phyloP scores from a whole-genome alignment of 345 rosid genomes.

The Eucalyptus guilfoylei region DNA sequence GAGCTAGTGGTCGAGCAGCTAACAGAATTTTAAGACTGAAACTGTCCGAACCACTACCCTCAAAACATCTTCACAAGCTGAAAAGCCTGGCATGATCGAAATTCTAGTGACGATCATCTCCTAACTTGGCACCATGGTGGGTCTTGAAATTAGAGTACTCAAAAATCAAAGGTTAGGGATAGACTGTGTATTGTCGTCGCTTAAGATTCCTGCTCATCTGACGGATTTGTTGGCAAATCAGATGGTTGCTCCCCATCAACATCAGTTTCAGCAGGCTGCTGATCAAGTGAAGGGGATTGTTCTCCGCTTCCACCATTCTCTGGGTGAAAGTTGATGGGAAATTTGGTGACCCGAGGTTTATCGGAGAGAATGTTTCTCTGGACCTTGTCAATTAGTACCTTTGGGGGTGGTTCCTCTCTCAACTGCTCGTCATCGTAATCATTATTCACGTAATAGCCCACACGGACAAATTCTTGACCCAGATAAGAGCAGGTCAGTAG shows the following conservation, averaged over 20 bases:
- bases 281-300: constrained; percentile 20
- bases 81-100: not conserved
- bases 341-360: constrained; percentile 91
- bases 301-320: constrained; percentile 33
- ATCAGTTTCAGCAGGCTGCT: constrained; percentile 24
- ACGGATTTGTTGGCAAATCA: constrained; percentile 7
- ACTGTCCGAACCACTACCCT: not conserved
- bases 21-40: not conserved
- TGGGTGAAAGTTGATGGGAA: constrained; percentile 89
- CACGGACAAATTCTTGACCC: constrained; percentile 81
- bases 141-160: not conserved
- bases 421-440: constrained; percentile 86
- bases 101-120: not conserved
- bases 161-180: not conserved
- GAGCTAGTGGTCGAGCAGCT: not conserved
- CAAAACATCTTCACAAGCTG: not conserved
- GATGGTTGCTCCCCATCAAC: constrained; percentile 12
- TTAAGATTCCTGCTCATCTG: constrained; percentile 21
- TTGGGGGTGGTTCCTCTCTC: constrained; percentile 81
- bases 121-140: not conserved
- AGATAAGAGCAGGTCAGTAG: constrained; percentile 76
- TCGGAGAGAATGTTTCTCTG: constrained; percentile 81
- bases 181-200: not conserved
- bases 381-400: constrained; percentile 63
- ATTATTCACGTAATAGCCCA: constrained; percentile 88